phyloP scores from a whole-genome alignment of 805 yeast species.

The Candida ponderosae region DNA sequence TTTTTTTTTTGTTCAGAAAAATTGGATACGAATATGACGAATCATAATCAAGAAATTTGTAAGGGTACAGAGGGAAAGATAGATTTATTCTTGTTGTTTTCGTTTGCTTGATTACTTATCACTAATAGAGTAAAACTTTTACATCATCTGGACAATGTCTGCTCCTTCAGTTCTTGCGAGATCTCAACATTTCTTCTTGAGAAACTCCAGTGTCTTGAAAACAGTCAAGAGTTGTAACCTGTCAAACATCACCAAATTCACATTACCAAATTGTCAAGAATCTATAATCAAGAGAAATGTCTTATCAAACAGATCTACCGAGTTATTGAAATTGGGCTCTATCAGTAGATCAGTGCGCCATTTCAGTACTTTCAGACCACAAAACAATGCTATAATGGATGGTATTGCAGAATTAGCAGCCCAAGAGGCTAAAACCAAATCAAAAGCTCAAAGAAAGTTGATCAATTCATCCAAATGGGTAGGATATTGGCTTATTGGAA shows the following conservation, averaged over 20 bases:
- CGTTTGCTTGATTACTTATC: too few relatives aligned
- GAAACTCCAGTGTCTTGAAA: constrained; percentile 39
- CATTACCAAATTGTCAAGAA: too few relatives aligned
- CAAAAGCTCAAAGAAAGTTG: constrained; percentile 22
- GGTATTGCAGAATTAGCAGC: constrained; percentile 1
- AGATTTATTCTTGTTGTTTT: too few relatives aligned
- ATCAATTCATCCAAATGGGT: constrained; percentile 48
- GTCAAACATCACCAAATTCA: background rate
- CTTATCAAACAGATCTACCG: constrained; percentile 1
- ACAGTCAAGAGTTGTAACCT: constrained; percentile 10
- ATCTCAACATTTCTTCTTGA: constrained; percentile 51
- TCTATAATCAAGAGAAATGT: too few relatives aligned
- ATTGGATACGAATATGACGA: background rate
- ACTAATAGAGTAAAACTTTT: too few relatives aligned
- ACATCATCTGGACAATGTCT: constrained; percentile 10
- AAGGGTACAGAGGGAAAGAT: too few relatives aligned
- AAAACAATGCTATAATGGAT: background rate
- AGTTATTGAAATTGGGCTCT: constrained; percentile 1
- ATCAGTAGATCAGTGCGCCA: constrained; percentile 6
- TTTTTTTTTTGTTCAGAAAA: too few relatives aligned
- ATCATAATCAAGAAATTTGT: background rate
- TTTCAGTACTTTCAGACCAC: constrained; percentile 1
- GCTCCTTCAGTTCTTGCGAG: constrained; percentile 28
- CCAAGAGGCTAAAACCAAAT: background rate
- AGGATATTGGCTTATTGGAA: constrained; percentile 84